These are phyloP conservation scores for Clavariopsis aquatica DNA, from an alignment of 495 filamentous ascomycete species.

Conservation along the genomic window DNA sequence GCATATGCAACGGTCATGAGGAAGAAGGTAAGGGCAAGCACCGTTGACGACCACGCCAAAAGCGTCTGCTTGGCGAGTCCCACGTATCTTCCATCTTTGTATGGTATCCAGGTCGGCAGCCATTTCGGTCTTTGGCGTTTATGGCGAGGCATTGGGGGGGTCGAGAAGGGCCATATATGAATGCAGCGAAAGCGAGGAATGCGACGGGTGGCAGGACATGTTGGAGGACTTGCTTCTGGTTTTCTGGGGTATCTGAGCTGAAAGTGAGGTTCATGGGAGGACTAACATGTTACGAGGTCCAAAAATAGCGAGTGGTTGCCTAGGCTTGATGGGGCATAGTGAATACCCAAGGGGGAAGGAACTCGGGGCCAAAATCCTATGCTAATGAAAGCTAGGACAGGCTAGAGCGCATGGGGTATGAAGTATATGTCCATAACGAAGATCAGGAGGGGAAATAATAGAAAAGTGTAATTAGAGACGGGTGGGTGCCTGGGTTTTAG, in stretches of 20 bases:
- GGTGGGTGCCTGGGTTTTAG: too few species aligned
- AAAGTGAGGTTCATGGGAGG: neutral
- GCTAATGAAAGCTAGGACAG: neutral
- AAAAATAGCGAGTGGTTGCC: neutral
- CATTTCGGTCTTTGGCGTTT: slow-evolving; percentile 28
- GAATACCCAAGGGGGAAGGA: neutral
- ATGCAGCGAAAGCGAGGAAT: slow-evolving; percentile 24
- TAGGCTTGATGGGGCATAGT: neutral
- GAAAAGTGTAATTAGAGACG: too few species aligned
- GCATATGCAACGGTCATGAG: slow-evolving; percentile 26
- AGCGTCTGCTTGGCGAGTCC: slow-evolving; percentile 28
- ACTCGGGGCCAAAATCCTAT: neutral
- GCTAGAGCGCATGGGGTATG: neutral
- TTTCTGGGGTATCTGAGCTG: slow-evolving; percentile 23
- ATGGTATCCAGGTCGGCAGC: slow-evolving; percentile 26
- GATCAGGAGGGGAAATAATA: neutral
- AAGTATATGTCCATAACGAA: neutral
- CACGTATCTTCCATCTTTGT: slow-evolving; percentile 28
- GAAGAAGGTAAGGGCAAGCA: slow-evolving; percentile 24
- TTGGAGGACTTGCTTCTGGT: neutral
- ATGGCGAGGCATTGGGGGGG: slow-evolving; percentile 20
- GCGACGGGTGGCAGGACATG: slow-evolving; percentile 7
- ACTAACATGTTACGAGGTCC: slow-evolving; percentile 7
- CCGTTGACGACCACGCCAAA: slow-evolving; percentile 19
- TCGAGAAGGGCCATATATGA: slow-evolving; percentile 10